phyloP scores from a whole-genome alignment of 371 early-diverging fungal genomes.

The Sporodiniella umbellata region DNA sequence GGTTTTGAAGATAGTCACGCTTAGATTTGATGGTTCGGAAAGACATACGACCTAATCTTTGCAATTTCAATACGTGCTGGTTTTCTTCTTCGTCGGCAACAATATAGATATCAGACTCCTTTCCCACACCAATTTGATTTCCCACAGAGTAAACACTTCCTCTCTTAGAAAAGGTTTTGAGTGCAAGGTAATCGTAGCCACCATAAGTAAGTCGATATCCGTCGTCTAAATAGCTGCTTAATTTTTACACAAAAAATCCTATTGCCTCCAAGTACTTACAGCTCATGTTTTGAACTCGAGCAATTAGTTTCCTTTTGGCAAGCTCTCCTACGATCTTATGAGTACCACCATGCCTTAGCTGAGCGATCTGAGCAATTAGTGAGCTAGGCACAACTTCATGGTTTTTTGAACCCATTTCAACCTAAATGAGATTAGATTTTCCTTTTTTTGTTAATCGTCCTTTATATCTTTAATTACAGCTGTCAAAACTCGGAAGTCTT shows the following conservation, averaged over 20 bases:
- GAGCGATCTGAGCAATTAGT: constrained; percentile 87
- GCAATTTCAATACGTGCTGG: constrained; percentile 89
- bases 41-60: constrained; percentile 95
- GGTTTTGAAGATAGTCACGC: constrained; percentile 92
- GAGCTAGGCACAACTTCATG: constrained; percentile 94
- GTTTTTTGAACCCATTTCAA: constrained; percentile 96
- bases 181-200: constrained; percentile 99
- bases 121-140: constrained; percentile 99
- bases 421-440: constrained; percentile 39
- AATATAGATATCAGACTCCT: constrained; percentile 97
- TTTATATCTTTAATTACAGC: constrained; percentile 60
- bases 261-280: constrained; percentile 45
- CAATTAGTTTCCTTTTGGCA: constrained; percentile 85
- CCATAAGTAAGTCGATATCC: constrained; percentile 98
- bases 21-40: constrained; percentile 98
- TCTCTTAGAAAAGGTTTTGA: constrained; percentile 89
- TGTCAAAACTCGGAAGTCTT: constrained; percentile 94
- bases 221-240: constrained; percentile 59
- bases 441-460: neutral
- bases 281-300: constrained; percentile 81
- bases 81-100: constrained; percentile 90
- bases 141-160: constrained; percentile 93
- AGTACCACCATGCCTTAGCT: constrained; percentile 81
- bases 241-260: neutral
- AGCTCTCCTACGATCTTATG: constrained; percentile 83